Evolutionary conservation across 192 early-diverging fungal species (phyloP), one percentile per base, ranked within the genome.

Genomic region (Coemansia sp.): DNA sequence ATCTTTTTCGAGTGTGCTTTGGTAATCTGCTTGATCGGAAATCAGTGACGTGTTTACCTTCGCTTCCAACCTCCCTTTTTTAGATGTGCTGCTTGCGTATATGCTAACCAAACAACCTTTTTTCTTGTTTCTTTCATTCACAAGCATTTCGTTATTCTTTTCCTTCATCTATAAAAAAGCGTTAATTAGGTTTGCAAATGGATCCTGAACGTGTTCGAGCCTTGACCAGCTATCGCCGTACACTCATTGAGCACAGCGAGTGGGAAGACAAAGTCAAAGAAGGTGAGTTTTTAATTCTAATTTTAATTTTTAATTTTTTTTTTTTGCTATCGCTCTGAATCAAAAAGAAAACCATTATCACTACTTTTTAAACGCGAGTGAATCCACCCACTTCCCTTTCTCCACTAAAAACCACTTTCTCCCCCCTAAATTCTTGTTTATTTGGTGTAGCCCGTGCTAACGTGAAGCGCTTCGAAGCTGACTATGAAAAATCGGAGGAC

Each of bases 211-310:
- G 95, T 64, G 75, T 87, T 49, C 92, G 91, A 72, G 95, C 91
- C 18, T 86, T 98, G 51, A 80, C 79, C 67, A 88, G 85, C 75
- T 99, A 99, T 84, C 88, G 92, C 63, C 93, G 88, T 68, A 89
- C 89, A 72, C 84, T 99, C 41, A 78, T 97, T 66, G 95, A 97
- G 72, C 96, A 98, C 83, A 87, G 95, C 62, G 95, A 98, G 76
- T 85, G 95, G 76, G 96, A 98, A 63, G 92, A 94, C 63, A 97
- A 94, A 74, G 87, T 98, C 43, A 97, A 98, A 89, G 94, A 96
- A 73, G 81, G 81, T 84, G 75, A 24, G 52, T 38, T 33, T 18
- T 46, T 14, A 14, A 6, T 46, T 46, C 2, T 16, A 18, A n/a
- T 11, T 14, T 21, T 12, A 45, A 38, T 44, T 1, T n/a, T n/a